A percentile compares a stretch with the other conserved stretches of the same genome.
phyloP scores from a whole-genome alignment of 2,329 filamentous ascomycete genomes.

The Escovopsis sp. region DNA sequence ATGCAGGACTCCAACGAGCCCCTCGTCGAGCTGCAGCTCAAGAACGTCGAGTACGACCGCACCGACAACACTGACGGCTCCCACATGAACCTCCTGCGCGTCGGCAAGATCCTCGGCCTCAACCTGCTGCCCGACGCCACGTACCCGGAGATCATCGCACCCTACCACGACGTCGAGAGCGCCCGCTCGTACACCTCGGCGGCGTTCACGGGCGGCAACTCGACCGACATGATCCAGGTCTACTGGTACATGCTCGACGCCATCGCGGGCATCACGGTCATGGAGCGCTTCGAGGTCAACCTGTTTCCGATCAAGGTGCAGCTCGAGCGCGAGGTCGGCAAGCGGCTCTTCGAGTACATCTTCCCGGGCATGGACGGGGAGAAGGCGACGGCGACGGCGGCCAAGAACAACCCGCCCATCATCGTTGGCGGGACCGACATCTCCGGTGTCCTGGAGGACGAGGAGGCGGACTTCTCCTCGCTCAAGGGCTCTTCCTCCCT shows the following conservation, averaged over 20 bases:
- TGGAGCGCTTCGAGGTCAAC: conserved; percentile 93
- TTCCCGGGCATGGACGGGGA: conserved; percentile 69
- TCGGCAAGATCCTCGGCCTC: conserved; percentile 74
- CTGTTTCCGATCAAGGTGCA: conserved; percentile 89
- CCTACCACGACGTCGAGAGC: conserved; percentile 59
- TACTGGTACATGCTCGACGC: conserved; percentile 98
- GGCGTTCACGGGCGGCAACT: conserved; percentile 24
- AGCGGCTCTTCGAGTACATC: conserved; percentile 90
- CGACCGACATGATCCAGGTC: conserved; percentile 71
- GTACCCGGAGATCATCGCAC: conserved; percentile 91
- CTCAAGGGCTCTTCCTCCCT: too few species aligned
- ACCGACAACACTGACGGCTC: conserved; percentile 96
- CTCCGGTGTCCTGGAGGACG: conserved; percentile 24
- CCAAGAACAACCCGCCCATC: conserved; percentile 41
- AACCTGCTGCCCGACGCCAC: conserved; percentile 83
- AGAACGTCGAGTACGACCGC: conserved; percentile 81
- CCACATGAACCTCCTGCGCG: conserved; percentile 80
- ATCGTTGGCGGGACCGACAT: conserved; percentile 27
- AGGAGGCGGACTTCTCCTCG: too few species aligned
- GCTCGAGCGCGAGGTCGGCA: conserved; percentile 80
- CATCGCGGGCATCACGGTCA: conserved; percentile 90
- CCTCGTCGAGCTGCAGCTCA: conserved; percentile 81
- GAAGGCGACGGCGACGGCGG: conserved; percentile 29
- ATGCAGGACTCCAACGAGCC: conserved; percentile 77
- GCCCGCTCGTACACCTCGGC: conserved; percentile 7